A percentile compares a stretch with the other conserved stretches of the same genome.
Conservation (phyloP, 164 flowering plant genomes). For the Stephania cephalantha region DNA sequence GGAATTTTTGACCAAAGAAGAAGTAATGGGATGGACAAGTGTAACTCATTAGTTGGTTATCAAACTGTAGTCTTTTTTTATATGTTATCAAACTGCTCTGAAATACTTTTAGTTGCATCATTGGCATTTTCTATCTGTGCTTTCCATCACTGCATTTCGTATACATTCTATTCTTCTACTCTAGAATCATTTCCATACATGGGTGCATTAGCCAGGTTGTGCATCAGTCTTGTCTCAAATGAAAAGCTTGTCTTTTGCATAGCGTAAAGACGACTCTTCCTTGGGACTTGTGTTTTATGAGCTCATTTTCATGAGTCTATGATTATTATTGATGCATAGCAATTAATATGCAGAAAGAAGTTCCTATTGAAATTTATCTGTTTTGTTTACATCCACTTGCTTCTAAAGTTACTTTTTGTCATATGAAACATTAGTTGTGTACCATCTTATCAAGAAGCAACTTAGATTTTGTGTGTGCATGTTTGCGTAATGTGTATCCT, state of each 20-base stretch:
- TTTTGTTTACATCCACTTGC: no score
- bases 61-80: no score
- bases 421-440: not conserved
- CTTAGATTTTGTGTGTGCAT: not conserved
- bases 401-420: not conserved
- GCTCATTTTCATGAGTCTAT: not conserved
- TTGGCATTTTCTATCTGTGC: no score
- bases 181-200: no score
- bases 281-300: not conserved
- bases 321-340: not conserved
- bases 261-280: not conserved
- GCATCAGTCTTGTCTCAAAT: not conserved
- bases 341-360: not conserved
- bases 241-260: not conserved
- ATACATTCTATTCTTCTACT: no score
- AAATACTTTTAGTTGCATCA: no score
- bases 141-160: no score
- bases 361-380: not conserved
- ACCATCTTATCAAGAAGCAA: not conserved
- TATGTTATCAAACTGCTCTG: no score
- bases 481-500: not conserved
- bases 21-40: no score
- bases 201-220: not conserved
- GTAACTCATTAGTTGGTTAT: no score
- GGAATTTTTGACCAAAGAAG: no score